Evolutionary conservation across 2,329 filamentous ascomycete species (phyloP), one percentile per base, ranked within the genome.

Genomic region (Endothia cerciana): DNA sequence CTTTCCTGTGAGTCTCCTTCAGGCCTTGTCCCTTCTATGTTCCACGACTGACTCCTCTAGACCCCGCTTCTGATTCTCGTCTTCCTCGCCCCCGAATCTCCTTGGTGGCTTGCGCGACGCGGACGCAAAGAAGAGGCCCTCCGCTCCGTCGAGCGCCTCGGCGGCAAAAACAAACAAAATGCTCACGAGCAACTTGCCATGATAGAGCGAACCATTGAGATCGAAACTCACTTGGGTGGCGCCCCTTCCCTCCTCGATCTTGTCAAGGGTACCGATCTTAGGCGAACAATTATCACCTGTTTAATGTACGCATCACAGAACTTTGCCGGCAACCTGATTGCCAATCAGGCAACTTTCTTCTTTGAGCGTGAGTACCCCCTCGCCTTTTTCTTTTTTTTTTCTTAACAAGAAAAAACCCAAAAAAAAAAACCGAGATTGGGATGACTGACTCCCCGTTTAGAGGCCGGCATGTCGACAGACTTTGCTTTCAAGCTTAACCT

Each of bases 301-400:
- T 79, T 79, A 77, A 81, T 87, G 33, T 88, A 87, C 73, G 81
- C 83, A 1, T 81, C 85, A 41, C 86, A 88, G 75, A 87, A 88
- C 70, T 77, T 89, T n/a, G 83, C 85, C 3, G 86, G 86, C 68
- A 89, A 88, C 70, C 77, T 88, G 61, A 86, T 89, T 68, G 86
- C 87, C 70, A 88, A 88, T 70, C 86, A 89, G 72, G 85, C 86
- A 25, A 82, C 84, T 33, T 89, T 82, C 72, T 89, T 89, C 74
- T 89, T 89, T 71, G 73, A 78, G 69, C 83, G 80, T 82, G 70
- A 75, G 80, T 79, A 36, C 41, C 15, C 41, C 45, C 33, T 38
- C 17, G n/a, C 7, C 17, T 7, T 6, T 25, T 19, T 56, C 30
- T 28, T 11, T 51, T 13, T n/a, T n/a, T n/a, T n/a, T n/a, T n/a